Percentiles rank a stretch among this genome's conserved stretches.
Evolutionary conservation across 768 basidiomycete genomes (phyloP).

Genomic region (Agaricus bisporus): DNA sequence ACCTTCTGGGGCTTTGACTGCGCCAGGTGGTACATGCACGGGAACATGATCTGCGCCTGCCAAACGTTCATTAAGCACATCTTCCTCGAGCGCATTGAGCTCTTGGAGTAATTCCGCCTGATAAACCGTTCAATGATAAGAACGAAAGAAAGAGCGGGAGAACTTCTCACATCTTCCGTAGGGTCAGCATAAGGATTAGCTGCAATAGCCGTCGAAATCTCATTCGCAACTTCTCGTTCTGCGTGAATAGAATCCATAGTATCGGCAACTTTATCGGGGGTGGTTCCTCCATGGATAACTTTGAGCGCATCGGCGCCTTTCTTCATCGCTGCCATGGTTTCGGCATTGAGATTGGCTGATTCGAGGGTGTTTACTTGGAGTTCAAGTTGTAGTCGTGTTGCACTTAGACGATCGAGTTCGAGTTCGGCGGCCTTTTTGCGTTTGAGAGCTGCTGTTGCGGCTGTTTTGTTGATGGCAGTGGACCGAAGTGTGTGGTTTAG

Average conservation of each 20-base stretch:
- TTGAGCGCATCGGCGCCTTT: conserved; percentile 86
- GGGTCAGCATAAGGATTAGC: conserved; percentile 50
- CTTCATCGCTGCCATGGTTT: conserved; percentile 98
- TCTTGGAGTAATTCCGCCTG: conserved; percentile 78
- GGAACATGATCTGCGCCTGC: conserved; percentile 87
- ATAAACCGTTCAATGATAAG: conserved; percentile 7
- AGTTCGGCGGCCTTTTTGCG: conserved; percentile 88
- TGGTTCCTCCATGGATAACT: conserved; percentile 88
- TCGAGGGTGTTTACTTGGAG: conserved; percentile 96
- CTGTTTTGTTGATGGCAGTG: conserved; percentile 32
- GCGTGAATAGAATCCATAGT: conserved; percentile 86
- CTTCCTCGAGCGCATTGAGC: conserved; percentile 83
- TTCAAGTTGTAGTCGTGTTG: conserved; percentile 87
- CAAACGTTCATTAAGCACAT: conserved; percentile 78
- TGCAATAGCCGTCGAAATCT: conserved; percentile 86
- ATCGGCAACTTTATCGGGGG: conserved; percentile 81
- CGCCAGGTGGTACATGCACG: conserved; percentile 68
- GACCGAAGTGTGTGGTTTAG: background rate
- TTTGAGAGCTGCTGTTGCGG: conserved; percentile 82
- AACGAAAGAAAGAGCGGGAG: conserved; percentile 1
- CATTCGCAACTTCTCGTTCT: conserved; percentile 87
- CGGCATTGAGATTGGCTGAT: conserved; percentile 94
- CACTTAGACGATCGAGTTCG: conserved; percentile 81
- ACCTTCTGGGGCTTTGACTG: conserved; percentile 45
- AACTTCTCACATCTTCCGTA: conserved; percentile 62